Conservation (phyloP, 352 stramenopile species). For the Globisporangium apiculatum region DNA sequence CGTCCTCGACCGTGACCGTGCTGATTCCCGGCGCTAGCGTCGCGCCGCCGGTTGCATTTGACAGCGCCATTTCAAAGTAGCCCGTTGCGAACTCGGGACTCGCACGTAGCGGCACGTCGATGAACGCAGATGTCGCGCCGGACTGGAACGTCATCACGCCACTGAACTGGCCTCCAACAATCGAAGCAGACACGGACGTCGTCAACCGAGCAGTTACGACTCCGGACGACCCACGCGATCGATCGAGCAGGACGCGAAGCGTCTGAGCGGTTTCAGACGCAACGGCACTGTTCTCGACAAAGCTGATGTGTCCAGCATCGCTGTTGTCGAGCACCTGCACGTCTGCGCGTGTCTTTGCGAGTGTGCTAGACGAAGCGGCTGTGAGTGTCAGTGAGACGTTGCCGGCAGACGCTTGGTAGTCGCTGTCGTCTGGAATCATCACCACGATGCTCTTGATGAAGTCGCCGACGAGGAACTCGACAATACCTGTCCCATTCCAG, state of each 20-base stretch:
- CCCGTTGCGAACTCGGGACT: conserved; percentile 26
- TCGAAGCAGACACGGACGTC: conserved; percentile 24
- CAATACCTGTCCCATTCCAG: conserved; percentile 5
- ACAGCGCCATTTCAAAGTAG: conserved; percentile 21
- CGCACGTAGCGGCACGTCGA: conserved; percentile 19
- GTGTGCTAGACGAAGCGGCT: conserved; percentile 10
- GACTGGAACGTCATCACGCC: conserved; percentile 24
- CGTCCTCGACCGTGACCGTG: conserved; percentile 23
- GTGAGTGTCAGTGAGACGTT: conserved; percentile 19
- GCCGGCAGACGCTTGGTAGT: conserved; percentile 17
- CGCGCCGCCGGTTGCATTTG: conserved; percentile 20
- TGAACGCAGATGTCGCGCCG: conserved; percentile 3
- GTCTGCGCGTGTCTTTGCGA: conserved; percentile 9
- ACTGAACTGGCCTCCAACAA: conserved; percentile 18
- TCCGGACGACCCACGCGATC: conserved; percentile 6
- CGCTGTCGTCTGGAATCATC: conserved; percentile 17
- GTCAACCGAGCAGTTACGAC: conserved; percentile 18
- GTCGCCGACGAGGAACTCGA: conserved; percentile 18
- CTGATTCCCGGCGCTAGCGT: conserved; percentile 9
- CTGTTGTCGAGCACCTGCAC: conserved; percentile 27
- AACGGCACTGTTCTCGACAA: conserved; percentile 17
- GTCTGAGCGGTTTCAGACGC: conserved; percentile 8
- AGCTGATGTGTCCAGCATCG: conserved; percentile 25
- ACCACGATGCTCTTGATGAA: conserved; percentile 24
- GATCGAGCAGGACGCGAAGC: conserved; percentile 8